Conservation (phyloP, 441 rosid species). For the Adansonia madagascariensis region DNA sequence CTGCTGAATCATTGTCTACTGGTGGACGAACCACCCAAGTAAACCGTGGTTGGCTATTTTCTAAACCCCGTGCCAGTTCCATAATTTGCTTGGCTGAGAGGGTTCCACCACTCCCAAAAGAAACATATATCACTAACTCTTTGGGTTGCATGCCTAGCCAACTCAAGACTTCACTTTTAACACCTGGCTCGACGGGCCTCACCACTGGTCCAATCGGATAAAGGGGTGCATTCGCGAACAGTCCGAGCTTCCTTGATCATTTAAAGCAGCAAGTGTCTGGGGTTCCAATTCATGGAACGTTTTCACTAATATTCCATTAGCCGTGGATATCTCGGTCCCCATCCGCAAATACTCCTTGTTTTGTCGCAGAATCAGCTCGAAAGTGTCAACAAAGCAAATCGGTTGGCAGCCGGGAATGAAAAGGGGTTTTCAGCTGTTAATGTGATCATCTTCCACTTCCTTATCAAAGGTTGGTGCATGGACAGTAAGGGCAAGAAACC, state of each 20-base stretch:
- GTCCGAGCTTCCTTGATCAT: constrained; percentile 34
- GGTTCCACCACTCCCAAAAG: constrained; percentile 55
- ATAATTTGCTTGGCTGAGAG: constrained; percentile 41
- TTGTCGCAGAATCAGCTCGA: constrained; percentile 43
- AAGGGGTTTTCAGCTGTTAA: constrained; percentile 40
- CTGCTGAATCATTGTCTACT: constrained; percentile 26
- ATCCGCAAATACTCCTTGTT: constrained; percentile 39
- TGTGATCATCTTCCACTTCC: constrained; percentile 39
- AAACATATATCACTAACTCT: constrained; percentile 46
- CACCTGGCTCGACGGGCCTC: constrained; percentile 29
- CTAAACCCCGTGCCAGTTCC: constrained; percentile 54
- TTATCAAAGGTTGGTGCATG: constrained; percentile 49
- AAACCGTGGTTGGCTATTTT: constrained; percentile 39
- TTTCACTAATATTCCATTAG: constrained; percentile 48
- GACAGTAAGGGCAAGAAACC: constrained; percentile 52
- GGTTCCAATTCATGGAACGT: constrained; percentile 50
- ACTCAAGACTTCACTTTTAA: constrained; percentile 27
- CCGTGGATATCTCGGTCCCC: constrained; percentile 27
- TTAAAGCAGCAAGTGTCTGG: constrained; percentile 31
- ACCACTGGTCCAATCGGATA: constrained; percentile 56
- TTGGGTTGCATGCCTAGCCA: constrained; percentile 49
- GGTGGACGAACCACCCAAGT: constrained; percentile 53
- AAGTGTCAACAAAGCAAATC: constrained; percentile 39
- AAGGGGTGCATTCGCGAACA: constrained; percentile 43
- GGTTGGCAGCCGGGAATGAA: constrained; percentile 59